phyloP scores from a whole-genome alignment of 768 basidiomycete genomes.

The Boletus edulis region DNA sequence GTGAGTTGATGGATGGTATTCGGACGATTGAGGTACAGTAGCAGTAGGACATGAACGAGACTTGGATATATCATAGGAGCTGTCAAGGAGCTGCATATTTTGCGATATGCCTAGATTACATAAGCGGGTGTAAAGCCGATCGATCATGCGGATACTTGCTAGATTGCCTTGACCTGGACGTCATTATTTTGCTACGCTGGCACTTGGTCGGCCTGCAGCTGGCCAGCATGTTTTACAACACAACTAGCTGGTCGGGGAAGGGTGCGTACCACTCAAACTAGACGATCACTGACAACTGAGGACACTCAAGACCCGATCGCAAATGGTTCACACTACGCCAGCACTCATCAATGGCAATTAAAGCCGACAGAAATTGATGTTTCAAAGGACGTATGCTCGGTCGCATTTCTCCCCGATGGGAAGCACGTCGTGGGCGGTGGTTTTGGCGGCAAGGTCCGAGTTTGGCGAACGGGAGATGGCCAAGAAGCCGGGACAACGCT shows the following conservation, averaged over 20 bases:
- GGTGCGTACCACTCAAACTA: neutral
- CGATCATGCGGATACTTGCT: no score
- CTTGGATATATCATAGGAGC: no score
- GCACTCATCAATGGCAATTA: neutral
- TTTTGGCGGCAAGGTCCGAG: slow-evolving; percentile 6
- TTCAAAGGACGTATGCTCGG: slow-evolving; percentile 8
- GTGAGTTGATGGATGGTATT: neutral
- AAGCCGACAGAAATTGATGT: neutral
- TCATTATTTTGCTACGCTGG: no score
- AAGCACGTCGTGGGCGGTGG: slow-evolving; percentile 7
- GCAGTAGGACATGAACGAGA: no score
- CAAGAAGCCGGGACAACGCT: slow-evolving; percentile 1
- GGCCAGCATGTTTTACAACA: no score
- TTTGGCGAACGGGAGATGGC: slow-evolving; percentile 3
- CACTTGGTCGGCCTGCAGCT: no score
- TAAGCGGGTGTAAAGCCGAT: no score
- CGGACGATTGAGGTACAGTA: neutral
- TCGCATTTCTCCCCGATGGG: slow-evolving; percentile 6
- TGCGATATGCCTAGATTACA: no score
- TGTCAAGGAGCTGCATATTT: no score
- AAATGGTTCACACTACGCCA: neutral
- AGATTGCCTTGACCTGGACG: no score
- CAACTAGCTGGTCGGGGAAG: neutral
- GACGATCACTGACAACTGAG: no score
- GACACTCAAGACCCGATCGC: neutral